Base-by-base conservation (phyloP, 371 early-diverging fungal species). In the Circinella umbellata region DNA sequence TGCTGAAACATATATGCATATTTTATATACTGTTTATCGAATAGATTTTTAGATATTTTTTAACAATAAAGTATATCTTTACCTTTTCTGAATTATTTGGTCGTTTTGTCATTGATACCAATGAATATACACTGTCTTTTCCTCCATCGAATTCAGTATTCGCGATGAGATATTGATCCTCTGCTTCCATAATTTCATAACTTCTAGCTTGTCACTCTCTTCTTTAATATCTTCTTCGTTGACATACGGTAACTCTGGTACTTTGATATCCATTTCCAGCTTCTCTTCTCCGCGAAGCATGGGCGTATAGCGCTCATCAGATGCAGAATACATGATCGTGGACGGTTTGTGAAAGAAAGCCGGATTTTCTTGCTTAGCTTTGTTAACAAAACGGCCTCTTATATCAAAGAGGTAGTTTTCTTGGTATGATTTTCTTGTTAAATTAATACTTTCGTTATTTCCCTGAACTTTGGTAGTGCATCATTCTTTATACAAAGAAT, bases 71-170 rank as follows among this genome's bases (percentile, higher is more conserved):
- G 14, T 14, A 51, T 51, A 51, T n/a, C n/a, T 51, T 51, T 51
- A 51, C 51, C 51, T 51, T 51, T 51, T 51, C 51, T 51, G 51
- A 51, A 51, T 51, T 13, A 51, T 51, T 51, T n/a, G 51, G 51
- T 51, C n/a, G n/a, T 51, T 51, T 51, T 51, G 51, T 51, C 51
- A 51, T n/a, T 51, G 51, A 51, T 51, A 51, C 42, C 42, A 51
- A 14, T 51, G n/a, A 15, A n/a, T n/a, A 51, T 51, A 51, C 51
- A 15, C 51, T 51, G 51, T 51, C 51, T 51, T 51, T 51, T 51
- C 51, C 51, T 51, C 14, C 51, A 51, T 51, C 51, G n/a, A 51
- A 51, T n/a, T 51, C 51, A 51, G 51, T 51, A 51, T 51, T 51
- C 51, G 7, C 0, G 2, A 51, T 51, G n/a, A 1, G 51, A 51